Conservation (phyloP, 257 asterid species). For the Ehretia macrophylla region DNA sequence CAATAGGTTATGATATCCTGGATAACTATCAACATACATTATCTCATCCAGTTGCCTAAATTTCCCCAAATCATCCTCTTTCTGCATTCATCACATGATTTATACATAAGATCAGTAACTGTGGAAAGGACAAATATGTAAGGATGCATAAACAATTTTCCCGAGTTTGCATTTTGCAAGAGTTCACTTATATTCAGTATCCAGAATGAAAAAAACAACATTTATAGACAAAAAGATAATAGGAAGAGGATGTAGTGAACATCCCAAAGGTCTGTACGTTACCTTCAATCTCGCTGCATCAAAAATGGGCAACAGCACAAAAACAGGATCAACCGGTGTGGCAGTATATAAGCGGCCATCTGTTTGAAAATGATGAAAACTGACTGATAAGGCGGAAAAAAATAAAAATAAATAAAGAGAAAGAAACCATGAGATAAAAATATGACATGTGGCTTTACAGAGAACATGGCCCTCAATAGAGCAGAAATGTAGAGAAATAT, state of each 20-base stretch:
- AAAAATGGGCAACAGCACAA: constrained; percentile 78
- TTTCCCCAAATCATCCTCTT: constrained; percentile 76
- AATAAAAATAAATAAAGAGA: constrained; percentile 7
- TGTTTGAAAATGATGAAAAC: constrained; percentile 17
- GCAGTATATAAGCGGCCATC: constrained; percentile 86
- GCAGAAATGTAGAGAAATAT: too few species aligned
- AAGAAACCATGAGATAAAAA: background rate
- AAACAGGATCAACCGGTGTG: constrained; percentile 91
- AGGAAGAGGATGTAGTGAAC: background rate
- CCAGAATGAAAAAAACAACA: background rate
- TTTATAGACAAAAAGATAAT: background rate
- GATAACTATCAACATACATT: constrained; percentile 56
- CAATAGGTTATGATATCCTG: constrained; percentile 64
- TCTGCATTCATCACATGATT: constrained; percentile 42
- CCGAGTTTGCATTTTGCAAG: background rate
- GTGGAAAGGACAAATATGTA: background rate
- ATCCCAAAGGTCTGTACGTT: background rate
- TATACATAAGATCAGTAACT: background rate
- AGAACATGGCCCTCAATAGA: too few species aligned
- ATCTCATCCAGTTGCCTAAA: constrained; percentile 95
- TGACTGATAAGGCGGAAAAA: constrained; percentile 9
- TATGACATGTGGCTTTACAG: too few species aligned
- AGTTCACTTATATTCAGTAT: too few species aligned
- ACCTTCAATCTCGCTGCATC: constrained; percentile 98
- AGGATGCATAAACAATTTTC: background rate